These are phyloP conservation scores for Metschnikowia gelsemii DNA, from an alignment of 805 yeast species.

Conservation along the genomic window DNA sequence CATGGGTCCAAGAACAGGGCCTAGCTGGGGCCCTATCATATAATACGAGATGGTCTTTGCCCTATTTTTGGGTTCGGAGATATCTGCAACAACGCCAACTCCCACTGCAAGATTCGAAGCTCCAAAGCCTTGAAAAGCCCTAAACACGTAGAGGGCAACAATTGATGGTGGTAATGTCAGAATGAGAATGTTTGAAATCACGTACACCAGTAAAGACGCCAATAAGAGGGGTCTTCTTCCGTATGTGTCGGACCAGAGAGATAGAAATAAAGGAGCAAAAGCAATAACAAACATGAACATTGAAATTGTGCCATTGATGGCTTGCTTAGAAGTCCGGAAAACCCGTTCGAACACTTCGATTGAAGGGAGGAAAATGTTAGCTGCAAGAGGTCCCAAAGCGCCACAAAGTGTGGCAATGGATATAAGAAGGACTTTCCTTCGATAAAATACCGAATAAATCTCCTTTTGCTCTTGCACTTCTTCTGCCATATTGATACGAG, in stretches of 20 bases:
- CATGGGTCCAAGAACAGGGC: constrained; percentile 40
- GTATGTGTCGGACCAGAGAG: constrained; percentile 52
- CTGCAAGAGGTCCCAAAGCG: constrained; percentile 55
- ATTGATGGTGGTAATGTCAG: constrained; percentile 33
- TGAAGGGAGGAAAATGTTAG: constrained; percentile 57
- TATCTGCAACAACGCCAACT: constrained; percentile 37
- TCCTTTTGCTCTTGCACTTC: background rate
- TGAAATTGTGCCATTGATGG: constrained; percentile 56
- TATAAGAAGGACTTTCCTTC: constrained; percentile 29
- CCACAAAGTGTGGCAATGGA: constrained; percentile 48
- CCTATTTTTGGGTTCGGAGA: constrained; percentile 30
- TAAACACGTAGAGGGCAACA: constrained; percentile 28
- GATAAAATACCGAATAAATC: constrained; percentile 11
- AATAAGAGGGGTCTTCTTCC: constrained; percentile 40
- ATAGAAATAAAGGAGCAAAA: constrained; percentile 56
- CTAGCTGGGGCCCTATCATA: constrained; percentile 42
- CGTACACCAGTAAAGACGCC: constrained; percentile 27
- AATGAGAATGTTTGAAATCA: constrained; percentile 29
- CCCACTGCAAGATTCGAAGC: constrained; percentile 38
- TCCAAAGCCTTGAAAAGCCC: constrained; percentile 39
- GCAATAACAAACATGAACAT: constrained; percentile 58
- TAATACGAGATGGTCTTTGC: constrained; percentile 34
- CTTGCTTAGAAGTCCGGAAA: constrained; percentile 40
- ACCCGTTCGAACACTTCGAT: constrained; percentile 44
- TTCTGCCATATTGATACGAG: background rate